A percentile compares a stretch with the other conserved stretches of the same genome.
Evolutionary conservation across 371 early-diverging fungal genomes (phyloP).

Genomic region (Batrachochytrium dendrobatidis): DNA sequence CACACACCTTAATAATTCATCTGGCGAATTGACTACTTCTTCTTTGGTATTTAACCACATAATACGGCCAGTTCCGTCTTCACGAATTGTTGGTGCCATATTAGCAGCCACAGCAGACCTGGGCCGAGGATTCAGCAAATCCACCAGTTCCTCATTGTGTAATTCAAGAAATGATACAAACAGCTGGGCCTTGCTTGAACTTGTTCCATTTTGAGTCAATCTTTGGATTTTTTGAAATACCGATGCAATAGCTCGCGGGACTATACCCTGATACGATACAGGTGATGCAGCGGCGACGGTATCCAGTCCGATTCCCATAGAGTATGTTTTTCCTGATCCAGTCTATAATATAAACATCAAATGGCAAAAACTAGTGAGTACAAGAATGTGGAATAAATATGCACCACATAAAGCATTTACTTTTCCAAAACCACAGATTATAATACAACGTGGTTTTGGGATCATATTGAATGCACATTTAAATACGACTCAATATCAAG

Average conservation of each 20-base stretch:
- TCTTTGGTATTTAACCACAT: slow-evolving; percentile 87
- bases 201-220: slow-evolving; percentile 5
- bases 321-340: slow-evolving; percentile 79
- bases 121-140: slow-evolving; percentile 39
- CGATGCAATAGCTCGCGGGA: slow-evolving; percentile 79
- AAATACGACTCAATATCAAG: too few species aligned
- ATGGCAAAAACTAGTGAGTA: too few species aligned
- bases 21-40: slow-evolving; percentile 60
- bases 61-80: slow-evolving; percentile 87
- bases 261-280: slow-evolving; percentile 56
- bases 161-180: slow-evolving; percentile 52
- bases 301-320: slow-evolving; percentile 47
- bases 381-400: too few species aligned
- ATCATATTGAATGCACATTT: too few species aligned
- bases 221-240: slow-evolving; percentile 38
- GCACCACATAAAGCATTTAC: too few species aligned
- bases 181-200: slow-evolving; percentile 33
- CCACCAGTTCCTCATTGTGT: slow-evolving; percentile 59
- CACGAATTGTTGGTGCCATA: slow-evolving; percentile 64
- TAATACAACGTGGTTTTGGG: too few species aligned
- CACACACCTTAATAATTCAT: slow-evolving; percentile 64
- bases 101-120: slow-evolving; percentile 18
- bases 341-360: too few species aligned
- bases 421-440: too few species aligned
- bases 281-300: slow-evolving; percentile 8